A percentile compares a stretch with the other conserved stretches of the same genome.
phyloP scores from a whole-genome alignment of 2,329 filamentous ascomycete species.

The Fusarium pseudograminearum region DNA sequence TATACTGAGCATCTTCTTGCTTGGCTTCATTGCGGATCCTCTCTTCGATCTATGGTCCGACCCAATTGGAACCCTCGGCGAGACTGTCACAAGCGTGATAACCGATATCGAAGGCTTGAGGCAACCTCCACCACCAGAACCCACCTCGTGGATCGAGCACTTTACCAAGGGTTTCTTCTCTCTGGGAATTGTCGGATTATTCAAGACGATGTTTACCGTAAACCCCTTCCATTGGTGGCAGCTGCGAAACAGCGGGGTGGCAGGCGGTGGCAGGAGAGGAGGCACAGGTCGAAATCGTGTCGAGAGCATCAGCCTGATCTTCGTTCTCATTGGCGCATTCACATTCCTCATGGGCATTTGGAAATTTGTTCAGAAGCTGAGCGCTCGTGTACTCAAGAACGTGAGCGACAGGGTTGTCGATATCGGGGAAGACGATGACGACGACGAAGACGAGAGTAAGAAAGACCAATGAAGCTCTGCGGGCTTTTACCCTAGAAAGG shows the following conservation, averaged over 20 bases:
- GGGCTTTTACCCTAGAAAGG: slow-evolving; percentile 1
- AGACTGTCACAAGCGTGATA: slow-evolving; percentile 61
- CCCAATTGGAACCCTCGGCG: slow-evolving; percentile 72
- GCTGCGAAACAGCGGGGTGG: slow-evolving; percentile 70
- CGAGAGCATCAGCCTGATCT: slow-evolving; percentile 81
- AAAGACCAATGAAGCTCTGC: slow-evolving; percentile 47
- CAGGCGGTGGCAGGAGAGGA: slow-evolving; percentile 64
- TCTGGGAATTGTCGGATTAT: slow-evolving; percentile 84
- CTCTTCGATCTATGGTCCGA: slow-evolving; percentile 91
- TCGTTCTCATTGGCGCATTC: slow-evolving; percentile 82
- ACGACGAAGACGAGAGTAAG: slow-evolving; percentile 63
- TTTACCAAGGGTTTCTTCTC: slow-evolving; percentile 92
- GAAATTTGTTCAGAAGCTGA: slow-evolving; percentile 82
- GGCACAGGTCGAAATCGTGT: slow-evolving; percentile 81
- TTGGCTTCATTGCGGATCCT: slow-evolving; percentile 93
- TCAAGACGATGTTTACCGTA: slow-evolving; percentile 81
- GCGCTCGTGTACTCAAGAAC: slow-evolving; percentile 76
- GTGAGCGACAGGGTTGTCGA: slow-evolving; percentile 86
- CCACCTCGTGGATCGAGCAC: slow-evolving; percentile 80
- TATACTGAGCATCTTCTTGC: slow-evolving; percentile 77
- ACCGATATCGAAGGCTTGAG: slow-evolving; percentile 56
- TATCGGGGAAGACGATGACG: slow-evolving; percentile 72
- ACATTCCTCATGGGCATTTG: slow-evolving; percentile 88
- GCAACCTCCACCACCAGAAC: slow-evolving; percentile 60
- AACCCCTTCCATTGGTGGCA: slow-evolving; percentile 84